These are phyloP conservation scores for Aegilops bicornis DNA, from an alignment of 176 grass and related monocot species.

Conservation along the genomic window DNA sequence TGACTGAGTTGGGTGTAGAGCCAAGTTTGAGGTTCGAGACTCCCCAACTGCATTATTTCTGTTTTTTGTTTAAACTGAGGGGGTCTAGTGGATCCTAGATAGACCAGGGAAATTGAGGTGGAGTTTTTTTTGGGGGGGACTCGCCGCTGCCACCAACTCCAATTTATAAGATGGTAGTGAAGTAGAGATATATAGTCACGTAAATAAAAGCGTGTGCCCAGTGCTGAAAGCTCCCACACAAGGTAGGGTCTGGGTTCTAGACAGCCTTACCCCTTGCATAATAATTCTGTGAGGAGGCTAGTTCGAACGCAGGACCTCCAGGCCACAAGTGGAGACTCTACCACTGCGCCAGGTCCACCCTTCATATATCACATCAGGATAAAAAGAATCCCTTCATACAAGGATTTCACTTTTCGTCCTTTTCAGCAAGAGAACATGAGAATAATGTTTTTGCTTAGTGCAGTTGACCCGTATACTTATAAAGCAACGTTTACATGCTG, in stretches of 20 bases:
- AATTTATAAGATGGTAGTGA: too few relatives aligned
- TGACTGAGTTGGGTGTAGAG: not conserved
- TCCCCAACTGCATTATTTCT: not conserved
- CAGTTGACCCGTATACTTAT: not conserved
- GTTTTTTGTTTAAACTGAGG: not conserved
- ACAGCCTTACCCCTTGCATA: not conserved
- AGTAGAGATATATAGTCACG: not conserved
- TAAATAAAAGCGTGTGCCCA: not conserved
- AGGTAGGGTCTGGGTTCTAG: too few relatives aligned
- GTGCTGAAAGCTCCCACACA: too few relatives aligned
- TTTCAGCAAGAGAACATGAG: not conserved
- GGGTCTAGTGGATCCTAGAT: not conserved
- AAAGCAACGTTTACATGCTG: slow-evolving; percentile 3
- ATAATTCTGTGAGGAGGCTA: not conserved
- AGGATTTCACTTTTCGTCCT: not conserved
- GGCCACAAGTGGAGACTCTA: not conserved
- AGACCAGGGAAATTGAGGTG: not conserved
- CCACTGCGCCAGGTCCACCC: not conserved
- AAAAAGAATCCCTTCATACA: not conserved
- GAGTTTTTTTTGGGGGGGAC: not conserved
- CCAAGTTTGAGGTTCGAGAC: not conserved
- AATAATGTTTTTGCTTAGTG: not conserved
- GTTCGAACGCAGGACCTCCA: not conserved
- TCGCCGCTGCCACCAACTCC: too few relatives aligned
- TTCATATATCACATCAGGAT: not conserved